Base-by-base conservation (phyloP, 441 rosid genomes). In the Populus tomentosa region DNA sequence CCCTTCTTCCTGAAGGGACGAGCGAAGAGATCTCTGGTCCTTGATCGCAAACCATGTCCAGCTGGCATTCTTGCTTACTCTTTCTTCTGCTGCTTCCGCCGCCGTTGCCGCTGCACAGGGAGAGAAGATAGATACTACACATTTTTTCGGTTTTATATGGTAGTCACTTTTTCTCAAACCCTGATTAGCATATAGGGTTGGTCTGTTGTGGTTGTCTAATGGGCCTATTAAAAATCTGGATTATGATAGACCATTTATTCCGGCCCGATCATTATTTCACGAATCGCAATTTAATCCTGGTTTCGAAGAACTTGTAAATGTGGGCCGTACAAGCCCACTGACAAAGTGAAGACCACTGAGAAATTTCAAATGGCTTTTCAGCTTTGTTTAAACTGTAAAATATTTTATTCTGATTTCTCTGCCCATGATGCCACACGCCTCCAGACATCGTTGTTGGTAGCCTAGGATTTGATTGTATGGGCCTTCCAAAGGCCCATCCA, bases 1-100 rank as follows among this genome's bases (percentile, higher is more conserved):
- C 97, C 97, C 94, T 90, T 90, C 97, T 90, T 92, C 84, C 97
- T 89, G 89, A 90, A 92, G 0, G 86, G 80, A 2, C 97, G 83
- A 3, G 97, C 86, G 86, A 92, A 92, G 66, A 88, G 85, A 84
- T 92, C 97, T 74, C 97, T 82, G 6, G 97, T 92, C 26, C 97
- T 82, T 13, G 94, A 83, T 8, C 97, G 72, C 2, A 92, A 72
- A 46, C 97, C 97, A 69, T 91, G 96, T 9, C 96, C 96, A 0
- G 94, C 96, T 79, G 96, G 92, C 96, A 90, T 90, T 59, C 30
- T 72, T 20, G 16, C 28, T 26, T 26, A 26, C 28, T 26, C 28
- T 26, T 26, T 26, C 67, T 13, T 32, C 67, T 62, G 67, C 67
- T 63, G 0, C 36, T n/a, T 5, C 28, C 28, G 1, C 28, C 28